Conservation (phyloP, 305 asterid species). For the Fraxinus baroniana region DNA sequence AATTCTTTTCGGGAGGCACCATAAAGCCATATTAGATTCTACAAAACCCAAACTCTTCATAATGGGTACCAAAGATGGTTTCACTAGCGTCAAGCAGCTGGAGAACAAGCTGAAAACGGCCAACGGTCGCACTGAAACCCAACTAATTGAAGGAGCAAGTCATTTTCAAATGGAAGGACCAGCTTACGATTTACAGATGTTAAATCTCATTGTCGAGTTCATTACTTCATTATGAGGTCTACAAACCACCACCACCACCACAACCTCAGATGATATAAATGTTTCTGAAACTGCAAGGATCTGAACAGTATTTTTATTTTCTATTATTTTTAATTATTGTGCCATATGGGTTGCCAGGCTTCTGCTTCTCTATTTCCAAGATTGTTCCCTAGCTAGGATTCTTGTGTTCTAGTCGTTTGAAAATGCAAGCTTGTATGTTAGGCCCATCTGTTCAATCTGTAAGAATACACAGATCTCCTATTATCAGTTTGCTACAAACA, state of each 20-base stretch:
- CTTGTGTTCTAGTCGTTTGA: not conserved
- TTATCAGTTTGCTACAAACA: not conserved
- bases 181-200: conserved; percentile 70
- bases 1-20: conserved; percentile 74
- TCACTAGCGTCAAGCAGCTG: conserved; percentile 75
- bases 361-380: not conserved
- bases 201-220: conserved; percentile 46
- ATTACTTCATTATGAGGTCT: conserved; percentile 39
- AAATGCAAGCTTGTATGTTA: not conserved
- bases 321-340: not conserved
- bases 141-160: conserved; percentile 66
- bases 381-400: not conserved
- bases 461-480: not conserved
- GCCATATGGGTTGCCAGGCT: not conserved
- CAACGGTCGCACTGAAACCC: conserved; percentile 46
- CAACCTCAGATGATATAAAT: not conserved
- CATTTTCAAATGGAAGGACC: conserved; percentile 94
- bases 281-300: conserved; percentile 32
- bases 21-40: conserved; percentile 55
- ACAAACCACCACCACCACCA: not conserved
- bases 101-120: conserved; percentile 73
- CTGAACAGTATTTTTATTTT: conserved; percentile 20
- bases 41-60: conserved; percentile 79
- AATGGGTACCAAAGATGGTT: conserved; percentile 80
- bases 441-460: not conserved